Percentiles rank a stretch among this genome's conserved stretches.
These are phyloP conservation scores for Thymus mandschuricus DNA, from an alignment of 257 asterid genomes.

Conservation along the genomic window DNA sequence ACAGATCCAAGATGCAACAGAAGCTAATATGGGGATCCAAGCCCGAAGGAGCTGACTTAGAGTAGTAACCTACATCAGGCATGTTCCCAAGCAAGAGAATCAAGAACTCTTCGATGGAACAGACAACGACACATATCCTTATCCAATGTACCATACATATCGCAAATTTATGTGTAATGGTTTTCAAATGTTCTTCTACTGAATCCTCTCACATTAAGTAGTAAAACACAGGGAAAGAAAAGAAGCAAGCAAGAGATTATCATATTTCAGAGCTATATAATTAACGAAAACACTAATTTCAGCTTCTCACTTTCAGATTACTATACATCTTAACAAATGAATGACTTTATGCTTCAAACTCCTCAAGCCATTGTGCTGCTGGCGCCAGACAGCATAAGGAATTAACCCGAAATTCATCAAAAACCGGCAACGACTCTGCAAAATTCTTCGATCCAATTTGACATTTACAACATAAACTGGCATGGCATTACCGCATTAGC, in stretches of 20 bases:
- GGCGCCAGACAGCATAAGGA: not conserved
- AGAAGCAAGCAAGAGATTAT: not conserved
- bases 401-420: not conserved
- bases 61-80: not conserved
- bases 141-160: not conserved
- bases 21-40: conserved; percentile 36
- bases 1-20: conserved; percentile 56
- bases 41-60: conserved; percentile 31
- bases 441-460: not conserved
- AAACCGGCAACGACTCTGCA: not conserved
- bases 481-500: not conserved
- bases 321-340: not conserved
- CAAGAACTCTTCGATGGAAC: not conserved
- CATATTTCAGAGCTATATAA: not conserved
- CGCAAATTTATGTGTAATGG: not conserved
- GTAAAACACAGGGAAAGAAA: not conserved
- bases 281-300: not conserved
- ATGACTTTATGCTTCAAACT: not conserved
- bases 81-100: not conserved
- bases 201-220: not conserved
- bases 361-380: not conserved
- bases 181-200: not conserved
- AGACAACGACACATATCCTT: not conserved
- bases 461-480: not conserved
- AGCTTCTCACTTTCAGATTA: not conserved